Evolutionary conservation across 176 grass and related monocot species (phyloP).

Genomic region (Chloris gayana): DNA sequence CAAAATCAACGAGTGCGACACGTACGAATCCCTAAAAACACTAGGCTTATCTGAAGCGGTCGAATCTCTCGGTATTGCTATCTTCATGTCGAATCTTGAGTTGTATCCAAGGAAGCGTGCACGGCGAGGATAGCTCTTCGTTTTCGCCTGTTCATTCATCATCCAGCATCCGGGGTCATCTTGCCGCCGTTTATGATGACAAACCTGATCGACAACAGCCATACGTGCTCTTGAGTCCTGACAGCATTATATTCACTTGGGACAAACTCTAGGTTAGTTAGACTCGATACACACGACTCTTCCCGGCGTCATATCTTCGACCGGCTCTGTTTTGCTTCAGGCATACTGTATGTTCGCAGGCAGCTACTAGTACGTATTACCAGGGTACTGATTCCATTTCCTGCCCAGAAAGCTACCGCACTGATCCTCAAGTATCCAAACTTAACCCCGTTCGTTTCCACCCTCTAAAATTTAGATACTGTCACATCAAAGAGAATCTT

Average conservation of each 20-base stretch:
- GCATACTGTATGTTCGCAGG: too few relatives aligned
- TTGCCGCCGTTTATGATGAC: conserved; percentile 6
- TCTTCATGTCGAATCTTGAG: neutral
- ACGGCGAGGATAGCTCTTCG: neutral
- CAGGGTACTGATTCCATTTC: conserved; percentile 17
- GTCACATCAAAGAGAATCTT: too few relatives aligned
- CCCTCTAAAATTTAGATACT: too few relatives aligned
- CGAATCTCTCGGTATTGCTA: neutral
- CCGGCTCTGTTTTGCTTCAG: too few relatives aligned
- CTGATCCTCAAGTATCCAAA: neutral
- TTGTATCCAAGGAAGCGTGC: neutral
- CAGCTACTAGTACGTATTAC: too few relatives aligned
- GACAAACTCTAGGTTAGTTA: neutral
- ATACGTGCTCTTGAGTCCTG: neutral
- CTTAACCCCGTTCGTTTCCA: too few relatives aligned
- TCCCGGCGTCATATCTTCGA: neutral
- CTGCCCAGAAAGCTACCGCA: neutral
- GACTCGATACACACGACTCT: neutral
- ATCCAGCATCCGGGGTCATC: neutral
- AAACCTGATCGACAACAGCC: neutral
- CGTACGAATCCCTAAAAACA: neutral
- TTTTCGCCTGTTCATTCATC: neutral
- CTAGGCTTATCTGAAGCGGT: neutral
- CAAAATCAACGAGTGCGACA: too few relatives aligned
- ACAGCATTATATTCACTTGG: neutral